These are phyloP conservation scores for Veloboletus limbatus DNA, from an alignment of 1,284 basidiomycete genomes.

Conservation along the genomic window DNA sequence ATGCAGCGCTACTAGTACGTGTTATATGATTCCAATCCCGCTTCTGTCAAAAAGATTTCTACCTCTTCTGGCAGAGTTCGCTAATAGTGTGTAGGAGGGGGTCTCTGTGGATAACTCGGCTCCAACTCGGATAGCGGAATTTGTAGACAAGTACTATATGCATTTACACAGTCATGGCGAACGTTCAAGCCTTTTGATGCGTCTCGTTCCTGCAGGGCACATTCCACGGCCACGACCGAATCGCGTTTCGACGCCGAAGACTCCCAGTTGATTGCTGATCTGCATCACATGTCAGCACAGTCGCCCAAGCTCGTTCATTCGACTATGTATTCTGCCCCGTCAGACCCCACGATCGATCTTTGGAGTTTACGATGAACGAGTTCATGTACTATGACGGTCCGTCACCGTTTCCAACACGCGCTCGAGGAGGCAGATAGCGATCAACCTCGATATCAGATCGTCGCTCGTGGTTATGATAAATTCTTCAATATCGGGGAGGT, in stretches of 20 bases:
- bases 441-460: slow-evolving; percentile 61
- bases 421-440: slow-evolving; percentile 41
- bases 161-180: too few species aligned
- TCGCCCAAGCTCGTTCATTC: slow-evolving; percentile 61
- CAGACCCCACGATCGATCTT: slow-evolving; percentile 52
- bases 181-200: too few species aligned
- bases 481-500: slow-evolving; percentile 99
- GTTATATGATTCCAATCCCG: too few species aligned
- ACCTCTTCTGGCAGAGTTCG: too few species aligned
- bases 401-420: slow-evolving; percentile 89
- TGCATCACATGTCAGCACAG: slow-evolving; percentile 49
- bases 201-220: too few species aligned
- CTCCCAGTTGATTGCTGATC: slow-evolving; percentile 53
- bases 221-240: slow-evolving; percentile 10
- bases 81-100: too few species aligned
- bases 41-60: too few species aligned
- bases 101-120: too few species aligned
- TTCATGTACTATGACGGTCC: slow-evolving; percentile 88
- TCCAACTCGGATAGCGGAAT: too few species aligned
- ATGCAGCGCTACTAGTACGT: too few species aligned
- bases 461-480: slow-evolving; percentile 95
- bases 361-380: slow-evolving; percentile 94
- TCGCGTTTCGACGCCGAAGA: slow-evolving; percentile 39
- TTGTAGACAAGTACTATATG: too few species aligned
- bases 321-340: slow-evolving; percentile 51